Evolutionary conservation across 2,329 filamentous ascomycete species (phyloP).

Genomic region (Pseudogymnoascus sp.): DNA sequence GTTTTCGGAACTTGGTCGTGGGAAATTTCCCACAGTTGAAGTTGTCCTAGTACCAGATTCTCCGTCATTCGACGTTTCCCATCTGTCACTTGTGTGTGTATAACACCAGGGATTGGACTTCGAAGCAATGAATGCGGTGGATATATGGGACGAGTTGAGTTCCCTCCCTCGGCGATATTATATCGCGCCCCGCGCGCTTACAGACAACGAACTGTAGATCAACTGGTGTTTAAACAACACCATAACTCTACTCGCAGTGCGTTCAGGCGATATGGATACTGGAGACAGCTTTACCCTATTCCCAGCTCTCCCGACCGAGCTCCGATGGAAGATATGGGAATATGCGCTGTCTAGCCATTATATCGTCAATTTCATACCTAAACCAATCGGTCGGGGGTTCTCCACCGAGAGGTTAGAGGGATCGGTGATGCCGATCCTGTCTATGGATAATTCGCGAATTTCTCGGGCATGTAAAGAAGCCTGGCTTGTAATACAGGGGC

Average conservation of each 20-base stretch:
- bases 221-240: background rate
- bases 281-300: constrained; percentile 15
- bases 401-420: background rate
- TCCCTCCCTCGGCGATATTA: no score
- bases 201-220: background rate
- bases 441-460: background rate
- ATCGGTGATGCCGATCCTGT: background rate
- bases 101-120: no score
- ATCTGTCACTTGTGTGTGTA: no score
- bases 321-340: constrained; percentile 23
- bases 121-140: no score
- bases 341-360: constrained; percentile 15
- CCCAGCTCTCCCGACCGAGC: constrained; percentile 19
- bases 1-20: background rate
- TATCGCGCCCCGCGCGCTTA: no score
- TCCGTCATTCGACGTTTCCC: no score
- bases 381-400: no score
- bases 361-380: constrained; percentile 11
- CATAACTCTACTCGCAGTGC: background rate
- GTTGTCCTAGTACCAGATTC: background rate
- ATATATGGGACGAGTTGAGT: no score
- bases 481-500: background rate
- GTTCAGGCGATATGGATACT: background rate
- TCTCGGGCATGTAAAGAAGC: background rate
- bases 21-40: background rate